phyloP scores from a whole-genome alignment of 768 basidiomycete genomes.

The Boletus barrowsii region DNA sequence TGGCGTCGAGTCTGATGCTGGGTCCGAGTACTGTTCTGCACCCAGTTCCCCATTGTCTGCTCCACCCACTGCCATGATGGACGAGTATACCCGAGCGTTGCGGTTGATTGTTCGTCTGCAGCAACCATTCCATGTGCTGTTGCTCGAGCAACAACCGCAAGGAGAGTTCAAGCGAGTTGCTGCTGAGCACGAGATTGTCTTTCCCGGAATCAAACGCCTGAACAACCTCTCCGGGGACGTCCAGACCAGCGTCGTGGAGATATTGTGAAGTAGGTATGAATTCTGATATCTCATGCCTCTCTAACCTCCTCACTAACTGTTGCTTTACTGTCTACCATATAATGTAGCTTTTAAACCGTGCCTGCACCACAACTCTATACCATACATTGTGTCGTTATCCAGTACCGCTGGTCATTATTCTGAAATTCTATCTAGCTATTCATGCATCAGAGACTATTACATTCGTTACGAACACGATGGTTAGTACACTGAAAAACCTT shows the following conservation, averaged over 20 bases:
- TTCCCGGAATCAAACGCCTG: not conserved
- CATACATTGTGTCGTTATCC: too few relatives aligned
- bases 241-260: not conserved
- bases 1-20: not conserved
- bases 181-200: not conserved
- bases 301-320: too few relatives aligned
- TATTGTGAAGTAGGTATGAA: too few relatives aligned
- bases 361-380: too few relatives aligned
- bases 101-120: constrained; percentile 3
- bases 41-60: not conserved
- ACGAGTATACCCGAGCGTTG: not conserved
- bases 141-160: not conserved
- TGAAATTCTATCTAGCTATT: too few relatives aligned
- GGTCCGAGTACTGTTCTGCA: not conserved
- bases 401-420: too few relatives aligned
- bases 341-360: too few relatives aligned
- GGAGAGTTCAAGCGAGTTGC: not conserved
- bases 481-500: too few relatives aligned
- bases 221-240: not conserved
- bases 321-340: too few relatives aligned
- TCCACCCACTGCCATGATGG: not conserved
- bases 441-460: too few relatives aligned
- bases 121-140: constrained; percentile 1
- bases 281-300: too few relatives aligned
- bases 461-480: too few relatives aligned